These are phyloP conservation scores for Colletotrichum navitas DNA, from an alignment of 2,329 filamentous ascomycete genomes.

Conservation along the genomic window DNA sequence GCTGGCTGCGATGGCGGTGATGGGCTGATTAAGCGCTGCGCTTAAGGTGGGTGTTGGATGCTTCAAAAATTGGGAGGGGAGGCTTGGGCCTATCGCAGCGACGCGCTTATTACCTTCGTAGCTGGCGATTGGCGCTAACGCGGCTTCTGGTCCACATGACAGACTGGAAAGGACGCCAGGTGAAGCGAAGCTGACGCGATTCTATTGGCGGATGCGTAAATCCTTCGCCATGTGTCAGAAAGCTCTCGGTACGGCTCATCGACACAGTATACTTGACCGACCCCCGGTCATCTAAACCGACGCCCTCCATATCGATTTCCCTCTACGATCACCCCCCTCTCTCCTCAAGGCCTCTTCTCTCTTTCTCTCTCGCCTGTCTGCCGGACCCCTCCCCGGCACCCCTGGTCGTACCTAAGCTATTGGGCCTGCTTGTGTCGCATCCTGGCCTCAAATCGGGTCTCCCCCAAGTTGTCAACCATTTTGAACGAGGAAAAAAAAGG, in stretches of 20 bases:
- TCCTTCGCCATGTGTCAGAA: not conserved
- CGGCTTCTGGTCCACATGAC: not conserved
- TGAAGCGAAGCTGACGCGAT: conserved; percentile 34
- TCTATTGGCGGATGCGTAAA: not conserved
- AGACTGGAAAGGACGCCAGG: not conserved
- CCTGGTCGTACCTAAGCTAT: conserved; percentile 26
- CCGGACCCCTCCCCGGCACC: not conserved
- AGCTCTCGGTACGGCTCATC: rapidly evolving
- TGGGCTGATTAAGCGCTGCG: conserved; percentile 40
- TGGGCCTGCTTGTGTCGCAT: conserved; percentile 9
- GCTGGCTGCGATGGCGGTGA: conserved; percentile 22
- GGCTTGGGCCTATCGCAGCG: conserved; percentile 30
- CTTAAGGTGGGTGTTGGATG: conserved; percentile 28
- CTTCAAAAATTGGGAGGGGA: conserved; percentile 20
- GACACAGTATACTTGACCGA: conserved; percentile 11
- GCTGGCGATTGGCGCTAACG: conserved; percentile 26
- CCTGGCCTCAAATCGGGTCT: conserved; percentile 8
- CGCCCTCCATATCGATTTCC: not conserved
- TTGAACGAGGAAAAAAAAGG: not conserved
- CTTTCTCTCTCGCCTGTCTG: conserved; percentile 13
- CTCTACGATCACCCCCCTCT: conserved; percentile 31
- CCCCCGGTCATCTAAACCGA: not conserved
- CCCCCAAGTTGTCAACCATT: conserved; percentile 7
- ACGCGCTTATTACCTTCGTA: conserved; percentile 38
- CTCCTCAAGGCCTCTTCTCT: not conserved